Base-by-base conservation (phyloP, 495 filamentous ascomycete genomes). In the Neurospora sp. region DNA sequence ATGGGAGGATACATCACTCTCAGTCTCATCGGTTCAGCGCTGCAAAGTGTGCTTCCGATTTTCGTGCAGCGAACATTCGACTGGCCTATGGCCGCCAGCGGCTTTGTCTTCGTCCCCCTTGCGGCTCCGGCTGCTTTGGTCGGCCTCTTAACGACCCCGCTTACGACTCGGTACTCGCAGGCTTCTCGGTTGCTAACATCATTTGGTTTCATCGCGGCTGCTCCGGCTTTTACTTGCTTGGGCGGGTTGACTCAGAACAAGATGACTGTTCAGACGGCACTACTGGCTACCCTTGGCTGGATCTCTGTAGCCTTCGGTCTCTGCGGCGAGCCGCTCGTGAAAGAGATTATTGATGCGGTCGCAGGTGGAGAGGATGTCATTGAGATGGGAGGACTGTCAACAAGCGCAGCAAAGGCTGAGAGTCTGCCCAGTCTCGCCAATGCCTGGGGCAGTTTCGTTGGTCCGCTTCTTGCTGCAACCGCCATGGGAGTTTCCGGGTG, bases 391-490 rank as follows among this genome's bases (percentile, higher is more conserved):
- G 38, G 75, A 53, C 14, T 70, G 14, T 59, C 65, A 59, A 75
- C 68, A 38, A 65, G 59, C 17, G 61, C 65, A 39, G 76, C 72
- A 7, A 73, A 72, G 7, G 75, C 74, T 35, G 48, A 76, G 16
- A 75, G 37, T 39, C 73, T 79, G 12, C 77, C 75, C 3, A 72
- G 39, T n/a, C 42, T 79, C 7, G 75, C 76, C 31, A 70, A 65
- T 27, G 76, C 78, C 6, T 80, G 78, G 79, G 79, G 79, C 20
- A 75, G 45, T 37, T 69, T 80, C n/a, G 72, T 74, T 40, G 79
- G 79, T 5, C 79, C 79, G 1, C 68, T 80, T 1, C 27, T 80
- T 20, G 76, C 73, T 7, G 77, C 75, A 27, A 59, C 53, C 31
- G 48, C 76, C 40, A 72, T 40, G 41, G 76, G 71, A 71, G 39